Conservation (phyloP, 805 yeast genomes). For the Kazachstania taianensis region DNA sequence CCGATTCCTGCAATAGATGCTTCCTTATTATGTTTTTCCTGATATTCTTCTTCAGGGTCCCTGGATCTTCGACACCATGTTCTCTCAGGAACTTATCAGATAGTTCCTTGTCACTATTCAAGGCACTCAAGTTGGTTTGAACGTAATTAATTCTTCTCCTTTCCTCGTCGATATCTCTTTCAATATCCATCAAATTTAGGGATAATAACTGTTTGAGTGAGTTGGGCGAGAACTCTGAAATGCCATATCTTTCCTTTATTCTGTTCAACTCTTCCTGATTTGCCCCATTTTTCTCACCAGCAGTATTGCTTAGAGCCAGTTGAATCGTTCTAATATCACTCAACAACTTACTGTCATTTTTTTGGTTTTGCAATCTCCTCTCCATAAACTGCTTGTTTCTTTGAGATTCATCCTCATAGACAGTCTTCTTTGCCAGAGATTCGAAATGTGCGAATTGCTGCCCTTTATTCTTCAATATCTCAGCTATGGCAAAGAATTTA, state of each 20-base stretch:
- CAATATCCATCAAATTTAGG: slow-evolving; percentile 30
- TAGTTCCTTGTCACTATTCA: slow-evolving; percentile 30
- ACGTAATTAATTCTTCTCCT: slow-evolving; percentile 29
- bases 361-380: slow-evolving; percentile 34
- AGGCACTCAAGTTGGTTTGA: slow-evolving; percentile 28
- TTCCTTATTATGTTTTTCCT: slow-evolving; percentile 67
- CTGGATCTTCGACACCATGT: slow-evolving; percentile 32
- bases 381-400: slow-evolving; percentile 46
- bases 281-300: too few species aligned
- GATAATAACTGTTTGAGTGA: slow-evolving; percentile 29
- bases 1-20: slow-evolving; percentile 33
- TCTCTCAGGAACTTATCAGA: slow-evolving; percentile 27
- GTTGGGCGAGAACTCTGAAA: slow-evolving; percentile 38
- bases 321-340: slow-evolving; percentile 23
- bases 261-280: slow-evolving; percentile 31
- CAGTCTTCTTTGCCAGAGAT: slow-evolving; percentile 57
- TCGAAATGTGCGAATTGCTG: slow-evolving; percentile 80
- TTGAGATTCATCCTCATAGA: slow-evolving; percentile 52
- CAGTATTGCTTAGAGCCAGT: slow-evolving; percentile 21
- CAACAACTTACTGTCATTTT: slow-evolving; percentile 20
- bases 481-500: slow-evolving; percentile 86
- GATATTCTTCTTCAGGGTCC: slow-evolving; percentile 38
- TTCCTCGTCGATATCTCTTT: slow-evolving; percentile 20
- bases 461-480: slow-evolving; percentile 80
- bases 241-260: slow-evolving; percentile 37